Percentiles rank a stretch among this genome's conserved stretches.
Evolutionary conservation across 2,329 filamentous ascomycete species (phyloP).

Genomic region (Alternaria sp.): DNA sequence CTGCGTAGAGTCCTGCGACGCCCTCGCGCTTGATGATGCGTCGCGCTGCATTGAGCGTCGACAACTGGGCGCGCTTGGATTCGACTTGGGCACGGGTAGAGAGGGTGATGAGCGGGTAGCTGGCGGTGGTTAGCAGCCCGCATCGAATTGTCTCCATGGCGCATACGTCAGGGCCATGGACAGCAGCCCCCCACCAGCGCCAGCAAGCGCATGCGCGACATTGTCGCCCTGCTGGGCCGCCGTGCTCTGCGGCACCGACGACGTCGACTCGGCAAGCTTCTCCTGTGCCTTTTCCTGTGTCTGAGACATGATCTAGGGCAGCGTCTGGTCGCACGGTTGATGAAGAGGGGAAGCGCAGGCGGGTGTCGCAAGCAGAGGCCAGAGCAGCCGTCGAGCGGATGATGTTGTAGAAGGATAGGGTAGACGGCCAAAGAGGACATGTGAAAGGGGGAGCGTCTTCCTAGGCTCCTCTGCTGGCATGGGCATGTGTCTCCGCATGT

Average conservation of each 20-base stretch:
- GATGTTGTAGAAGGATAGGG: slow-evolving; percentile 4
- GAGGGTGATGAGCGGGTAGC: slow-evolving; percentile 95
- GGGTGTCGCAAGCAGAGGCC: slow-evolving; percentile 4
- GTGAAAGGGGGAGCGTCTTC: slow-evolving; percentile 22
- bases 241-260: slow-evolving; percentile 62
- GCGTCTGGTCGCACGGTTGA: neutral
- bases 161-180: slow-evolving; percentile 93
- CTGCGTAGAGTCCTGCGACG: slow-evolving; percentile 86
- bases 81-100: slow-evolving; percentile 98
- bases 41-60: slow-evolving; percentile 81
- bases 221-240: slow-evolving; percentile 90
- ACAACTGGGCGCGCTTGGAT: slow-evolving; percentile 87
- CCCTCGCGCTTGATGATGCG: slow-evolving; percentile 93
- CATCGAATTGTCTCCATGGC: neutral
- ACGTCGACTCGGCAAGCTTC: slow-evolving; percentile 49
- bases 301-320: slow-evolving; percentile 37
- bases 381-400: slow-evolving; percentile 9
- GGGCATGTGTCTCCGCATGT: slow-evolving; percentile 18
- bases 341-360: slow-evolving; percentile 18
- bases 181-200: slow-evolving; percentile 89
- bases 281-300: slow-evolving; percentile 42
- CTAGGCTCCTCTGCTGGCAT: slow-evolving; percentile 18
- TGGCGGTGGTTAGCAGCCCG: slow-evolving; percentile 50
- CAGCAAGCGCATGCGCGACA: slow-evolving; percentile 92
- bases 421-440: neutral